phyloP scores from a whole-genome alignment of 257 asterid genomes.

The Fraxinus excelsior region DNA sequence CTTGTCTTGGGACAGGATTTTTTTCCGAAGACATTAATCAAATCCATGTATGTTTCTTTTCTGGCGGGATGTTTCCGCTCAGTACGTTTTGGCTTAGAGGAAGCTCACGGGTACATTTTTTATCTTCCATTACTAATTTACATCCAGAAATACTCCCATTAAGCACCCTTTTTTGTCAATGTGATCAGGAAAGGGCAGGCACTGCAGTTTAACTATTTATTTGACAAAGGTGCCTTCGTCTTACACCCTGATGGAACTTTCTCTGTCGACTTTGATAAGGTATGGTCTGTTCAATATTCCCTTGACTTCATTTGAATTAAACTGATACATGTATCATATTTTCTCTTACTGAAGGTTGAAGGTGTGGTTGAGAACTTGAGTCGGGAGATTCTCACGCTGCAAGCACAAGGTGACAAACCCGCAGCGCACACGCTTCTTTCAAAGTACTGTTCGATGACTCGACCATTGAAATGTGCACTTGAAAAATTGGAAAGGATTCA shows the following conservation, averaged over 20 bases:
- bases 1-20: slow-evolving; percentile 51
- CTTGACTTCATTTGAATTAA: neutral
- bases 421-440: slow-evolving; percentile 65
- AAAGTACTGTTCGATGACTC: slow-evolving; percentile 57
- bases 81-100: slow-evolving; percentile 90
- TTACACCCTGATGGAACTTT: slow-evolving; percentile 61
- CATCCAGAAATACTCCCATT: slow-evolving; percentile 13
- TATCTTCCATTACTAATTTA: slow-evolving; percentile 9
- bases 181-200: slow-evolving; percentile 92
- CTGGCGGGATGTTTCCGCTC: slow-evolving; percentile 98
- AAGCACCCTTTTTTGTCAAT: slow-evolving; percentile 18
- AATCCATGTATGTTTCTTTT: slow-evolving; percentile 91
- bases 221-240: slow-evolving; percentile 76
- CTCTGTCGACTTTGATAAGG: slow-evolving; percentile 84
- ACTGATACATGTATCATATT: neutral
- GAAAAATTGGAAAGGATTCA: slow-evolving; percentile 63
- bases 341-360: slow-evolving; percentile 58
- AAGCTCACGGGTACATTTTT: slow-evolving; percentile 83
- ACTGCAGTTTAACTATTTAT: slow-evolving; percentile 81
- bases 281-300: slow-evolving; percentile 29
- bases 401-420: slow-evolving; percentile 85
- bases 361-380: slow-evolving; percentile 81
- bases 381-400: slow-evolving; percentile 81
- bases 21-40: slow-evolving; percentile 61
- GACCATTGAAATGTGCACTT: slow-evolving; percentile 61